phyloP scores from a whole-genome alignment of 2,329 filamentous ascomycete species.

The Helminthosporium solani region DNA sequence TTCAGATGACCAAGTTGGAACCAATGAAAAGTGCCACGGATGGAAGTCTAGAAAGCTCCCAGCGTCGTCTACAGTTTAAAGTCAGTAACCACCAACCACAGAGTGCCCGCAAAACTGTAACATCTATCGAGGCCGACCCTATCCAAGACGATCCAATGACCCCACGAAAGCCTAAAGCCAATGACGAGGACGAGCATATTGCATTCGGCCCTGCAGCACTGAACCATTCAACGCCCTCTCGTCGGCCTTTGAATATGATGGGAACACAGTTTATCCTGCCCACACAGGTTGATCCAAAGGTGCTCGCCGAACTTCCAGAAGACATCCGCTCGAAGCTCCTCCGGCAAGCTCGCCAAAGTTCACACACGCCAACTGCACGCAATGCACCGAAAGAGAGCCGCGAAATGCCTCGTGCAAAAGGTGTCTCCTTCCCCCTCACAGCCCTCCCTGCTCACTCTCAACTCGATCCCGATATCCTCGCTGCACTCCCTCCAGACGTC shows the following conservation, averaged over 20 bases:
- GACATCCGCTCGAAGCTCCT: constrained; percentile 79
- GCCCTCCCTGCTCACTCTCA: constrained; percentile 67
- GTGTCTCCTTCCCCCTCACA: constrained; percentile 31
- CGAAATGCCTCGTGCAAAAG: constrained; percentile 16
- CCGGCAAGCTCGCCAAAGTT: constrained; percentile 30
- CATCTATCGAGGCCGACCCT: constrained; percentile 38
- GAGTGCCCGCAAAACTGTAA: constrained; percentile 13
- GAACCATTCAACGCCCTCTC: constrained; percentile 54
- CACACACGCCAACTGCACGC: constrained; percentile 24
- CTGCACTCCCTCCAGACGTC: constrained; percentile 80
- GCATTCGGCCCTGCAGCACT: constrained; percentile 40
- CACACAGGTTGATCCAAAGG: constrained; percentile 74
- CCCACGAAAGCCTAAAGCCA: constrained; percentile 32
- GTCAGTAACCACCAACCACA: constrained; percentile 42
- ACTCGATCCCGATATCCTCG: constrained; percentile 80
- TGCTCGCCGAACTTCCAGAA: constrained; percentile 77
- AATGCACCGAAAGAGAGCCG: constrained; percentile 1
- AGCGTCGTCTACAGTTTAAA: constrained; percentile 75
- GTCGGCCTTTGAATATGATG: constrained; percentile 70
- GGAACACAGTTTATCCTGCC: constrained; percentile 94
- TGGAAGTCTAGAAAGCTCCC: constrained; percentile 67
- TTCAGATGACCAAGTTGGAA: constrained; percentile 92
- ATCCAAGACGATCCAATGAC: constrained; percentile 51
- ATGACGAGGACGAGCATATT: constrained; percentile 33
- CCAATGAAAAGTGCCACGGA: constrained; percentile 63